Base-by-base conservation (phyloP, 768 basidiomycete species). In the Ramaria rubella region DNA sequence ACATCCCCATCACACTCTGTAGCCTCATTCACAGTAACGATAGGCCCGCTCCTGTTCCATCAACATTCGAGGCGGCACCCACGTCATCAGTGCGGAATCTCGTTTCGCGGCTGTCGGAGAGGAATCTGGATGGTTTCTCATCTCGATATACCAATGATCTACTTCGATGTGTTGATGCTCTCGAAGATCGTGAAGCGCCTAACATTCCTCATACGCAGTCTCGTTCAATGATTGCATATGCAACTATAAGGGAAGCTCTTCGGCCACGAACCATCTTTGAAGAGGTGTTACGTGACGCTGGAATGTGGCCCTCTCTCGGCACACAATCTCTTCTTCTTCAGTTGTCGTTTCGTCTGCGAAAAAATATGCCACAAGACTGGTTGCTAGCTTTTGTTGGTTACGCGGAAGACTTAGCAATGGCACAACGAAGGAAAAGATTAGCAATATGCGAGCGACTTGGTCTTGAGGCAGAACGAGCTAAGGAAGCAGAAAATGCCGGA, bases 301-400 rank as follows among this genome's bases (percentile, higher is more conserved):
- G 69, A 8, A 64, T 69, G 56, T 77, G 76, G 75, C 77, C 76
- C 14, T 66, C 69, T 4, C 50, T 73, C 17, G 71, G 72, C 3
- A 24, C 63, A 2, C 63, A 62, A 43, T 49, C 61, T 2, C 64
- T 77, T 17, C 62, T 77, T n/a, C 56, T 54, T 17, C 59, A 42
- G 6, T 63, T 77, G 42, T 65, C 69, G 8, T 67, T 65, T 12
- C 60, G 64, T 5, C 66, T 67, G 3, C 21, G 31, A 0, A 60
- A 29, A 3, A 15, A 1, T 5, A 49, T 71, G 21, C 38, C 66
- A 1, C 23, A 51, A 1, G 23, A 59, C 12, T 78, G 77, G 76
- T 54, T 58, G 49, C 30, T 54, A 15, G 64, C 56, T 58, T 59
- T 78, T 17, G 58, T 65, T 14, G 19, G 11, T 15, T 55, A 76